Base-by-base conservation (phyloP, 345 rosid species). In the Reutealis trisperma region DNA sequence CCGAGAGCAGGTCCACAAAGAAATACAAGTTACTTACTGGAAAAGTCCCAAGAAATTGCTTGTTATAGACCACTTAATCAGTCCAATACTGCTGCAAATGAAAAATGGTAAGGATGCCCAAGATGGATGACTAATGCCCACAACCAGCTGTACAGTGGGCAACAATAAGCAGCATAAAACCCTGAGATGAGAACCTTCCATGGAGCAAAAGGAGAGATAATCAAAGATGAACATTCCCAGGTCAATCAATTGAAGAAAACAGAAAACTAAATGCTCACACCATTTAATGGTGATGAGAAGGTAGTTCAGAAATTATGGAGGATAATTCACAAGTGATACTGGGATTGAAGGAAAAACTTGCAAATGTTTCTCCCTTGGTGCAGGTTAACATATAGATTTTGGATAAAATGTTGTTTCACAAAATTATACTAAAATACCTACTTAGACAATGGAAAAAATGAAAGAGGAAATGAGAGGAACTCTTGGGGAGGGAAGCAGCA, bases 71-170 rank as follows among this genome's bases (percentile, higher is more conserved):
- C 91, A 88, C 58, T 84, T 83, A 19, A 88, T 77, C 0, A 88
- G 88, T 19, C 91, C 91, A 61, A 82, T 65, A 70, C 88, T 59
- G 75, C 88, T 86, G 71, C 87, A 85, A 45, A 88, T 75, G 73
- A 88, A 86, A 81, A 85, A 88, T 41, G 91, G 91, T 66, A 88
- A 78, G 74, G 91, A 86, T 72, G 77, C 78, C 91, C 91, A 88
- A 57, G 91, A 88, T 32, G 89, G 89, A 72, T 84, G 83, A 74
- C 89, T 86, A 57, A 88, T 86, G 55, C 91, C 87, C 51, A 81
- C 88, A 62, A 75, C 70, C 69, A 88, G 86, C 83, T 86, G 91
- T 67, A 82, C 64, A 24, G 68, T 77, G 32, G 91, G 89, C 80
- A 86, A 73, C 80, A 85, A 79, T 74, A 85, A 83, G 81, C 81